A percentile compares a stretch with the other conserved stretches of the same genome.
Evolutionary conservation across 495 filamentous ascomycete species (phyloP).

Genomic region (Tuber umbilicatum): DNA sequence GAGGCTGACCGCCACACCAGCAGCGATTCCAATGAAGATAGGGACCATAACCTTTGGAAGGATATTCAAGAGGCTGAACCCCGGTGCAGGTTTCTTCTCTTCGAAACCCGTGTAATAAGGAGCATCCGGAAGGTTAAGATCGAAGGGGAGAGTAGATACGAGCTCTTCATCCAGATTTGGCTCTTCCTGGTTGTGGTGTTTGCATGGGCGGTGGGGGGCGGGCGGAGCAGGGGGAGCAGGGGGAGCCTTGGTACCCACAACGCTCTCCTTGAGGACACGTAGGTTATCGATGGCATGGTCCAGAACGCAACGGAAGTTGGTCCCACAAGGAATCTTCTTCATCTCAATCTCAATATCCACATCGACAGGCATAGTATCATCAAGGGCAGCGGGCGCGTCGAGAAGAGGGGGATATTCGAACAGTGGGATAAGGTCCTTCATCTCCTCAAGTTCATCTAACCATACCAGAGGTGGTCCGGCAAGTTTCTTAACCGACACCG

Average conservation of each 20-base stretch:
- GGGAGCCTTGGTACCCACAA: neutral
- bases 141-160: neutral
- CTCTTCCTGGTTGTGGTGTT: neutral
- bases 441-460: neutral
- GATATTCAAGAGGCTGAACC: neutral
- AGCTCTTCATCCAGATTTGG: neutral
- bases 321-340: neutral
- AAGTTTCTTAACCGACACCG: slow-evolving; percentile 6
- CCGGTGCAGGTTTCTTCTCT: neutral
- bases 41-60: slow-evolving; percentile 20
- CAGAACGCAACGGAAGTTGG: neutral
- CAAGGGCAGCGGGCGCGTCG: neutral
- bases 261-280: neutral
- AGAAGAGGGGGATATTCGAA: neutral
- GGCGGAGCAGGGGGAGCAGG: neutral
- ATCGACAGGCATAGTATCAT: neutral
- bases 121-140: neutral
- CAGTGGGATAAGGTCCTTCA: neutral
- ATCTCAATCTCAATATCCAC: neutral
- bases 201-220: neutral
- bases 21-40: slow-evolving; percentile 28
- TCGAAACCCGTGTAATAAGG: neutral
- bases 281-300: slow-evolving; percentile 2
- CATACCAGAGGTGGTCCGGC: neutral
- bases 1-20: slow-evolving; percentile 19